These are phyloP conservation scores for Otatea glauca DNA, from an alignment of 176 grass and related monocot genomes.

Conservation along the genomic window DNA sequence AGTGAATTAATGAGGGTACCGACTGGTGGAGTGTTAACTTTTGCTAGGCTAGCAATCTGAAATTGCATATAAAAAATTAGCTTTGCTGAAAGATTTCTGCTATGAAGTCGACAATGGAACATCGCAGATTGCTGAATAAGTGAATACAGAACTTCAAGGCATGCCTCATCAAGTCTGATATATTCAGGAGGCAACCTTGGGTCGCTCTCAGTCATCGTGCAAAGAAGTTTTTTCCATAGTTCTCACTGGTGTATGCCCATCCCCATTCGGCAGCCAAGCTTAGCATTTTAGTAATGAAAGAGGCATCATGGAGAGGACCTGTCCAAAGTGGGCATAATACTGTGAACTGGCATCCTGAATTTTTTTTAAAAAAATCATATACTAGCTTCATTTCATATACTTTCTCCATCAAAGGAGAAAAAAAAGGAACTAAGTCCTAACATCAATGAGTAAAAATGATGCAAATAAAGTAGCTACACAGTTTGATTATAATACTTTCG, in stretches of 20 bases:
- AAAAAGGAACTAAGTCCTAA: neutral
- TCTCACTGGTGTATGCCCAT: constrained; percentile 66
- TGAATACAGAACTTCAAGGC: constrained; percentile 28
- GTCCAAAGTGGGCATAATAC: constrained; percentile 89
- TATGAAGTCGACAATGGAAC: constrained; percentile 18
- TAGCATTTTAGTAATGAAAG: constrained; percentile 77
- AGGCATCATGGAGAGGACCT: constrained; percentile 77
- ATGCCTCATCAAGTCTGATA: constrained; percentile 88
- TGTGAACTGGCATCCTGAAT: constrained; percentile 53
- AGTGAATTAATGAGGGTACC: constrained; percentile 67
- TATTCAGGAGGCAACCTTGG: constrained; percentile 81
- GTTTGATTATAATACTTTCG: constrained; percentile 3
- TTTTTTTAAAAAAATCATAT: neutral
- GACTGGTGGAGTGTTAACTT: constrained; percentile 72
- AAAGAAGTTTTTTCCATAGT: constrained; percentile 79
- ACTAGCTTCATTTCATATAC: neutral
- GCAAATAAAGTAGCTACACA: neutral
- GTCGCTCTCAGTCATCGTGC: constrained; percentile 79
- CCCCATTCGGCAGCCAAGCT: constrained; percentile 71
- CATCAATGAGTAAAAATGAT: neutral
- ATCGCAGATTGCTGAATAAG: neutral
- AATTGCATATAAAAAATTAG: constrained; percentile 35
- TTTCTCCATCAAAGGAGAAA: neutral
- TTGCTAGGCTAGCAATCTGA: constrained; percentile 85
- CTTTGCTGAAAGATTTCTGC: neutral